Evolutionary conservation across 352 stramenopile species (phyloP), one percentile per base, ranked within the genome.

Genomic region (Pythium phragmiticola): DNA sequence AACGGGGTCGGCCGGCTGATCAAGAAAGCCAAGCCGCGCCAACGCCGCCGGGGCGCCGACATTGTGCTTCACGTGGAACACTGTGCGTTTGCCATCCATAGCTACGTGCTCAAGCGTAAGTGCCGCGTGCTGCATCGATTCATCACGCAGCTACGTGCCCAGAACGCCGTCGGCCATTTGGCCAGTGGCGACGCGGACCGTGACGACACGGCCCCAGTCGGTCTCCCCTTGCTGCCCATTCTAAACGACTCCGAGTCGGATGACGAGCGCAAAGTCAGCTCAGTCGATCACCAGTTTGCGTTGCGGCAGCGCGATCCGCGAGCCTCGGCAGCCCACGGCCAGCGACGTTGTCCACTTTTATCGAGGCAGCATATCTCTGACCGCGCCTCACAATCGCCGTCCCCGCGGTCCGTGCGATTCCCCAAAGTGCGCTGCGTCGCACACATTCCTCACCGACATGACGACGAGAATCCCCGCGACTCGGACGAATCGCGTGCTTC

Each of bases 1-100:
- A 58, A 39, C 46, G 8, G 19, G n/a, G 45, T 33, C 21, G 36
- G 52, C 23, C 39, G 28, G 7, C 12, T 23, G 9, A 50, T 34
- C 33, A 57, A 60, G 17, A 63, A 60, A 21, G 7, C n/a, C 21
- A 68, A 73, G 58, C 41, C 42, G 41, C 72, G 66, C 70, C n/a
- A 23, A 53, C 11, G 42, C 50, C 3, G 56, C 61, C 1, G 63
- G 69, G 57, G 37, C 7, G 17, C 57, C 3, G 79, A 91, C 59
- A 57, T 83, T 8, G 52, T 83, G 39, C 54, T 92, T 16, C 78
- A 89, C 54, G 68, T 79, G 0, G 67, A 80, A 26, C 63, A 60
- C 28, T 92, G 83, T 62, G 74, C 77, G 19, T 76, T 92, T 41
- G 63, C 63, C 16, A 17, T 89, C 8, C 75, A 88, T 56, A 41